phyloP scores from a whole-genome alignment of 495 filamentous ascomycete species.

The Xylaria flabelliformis region DNA sequence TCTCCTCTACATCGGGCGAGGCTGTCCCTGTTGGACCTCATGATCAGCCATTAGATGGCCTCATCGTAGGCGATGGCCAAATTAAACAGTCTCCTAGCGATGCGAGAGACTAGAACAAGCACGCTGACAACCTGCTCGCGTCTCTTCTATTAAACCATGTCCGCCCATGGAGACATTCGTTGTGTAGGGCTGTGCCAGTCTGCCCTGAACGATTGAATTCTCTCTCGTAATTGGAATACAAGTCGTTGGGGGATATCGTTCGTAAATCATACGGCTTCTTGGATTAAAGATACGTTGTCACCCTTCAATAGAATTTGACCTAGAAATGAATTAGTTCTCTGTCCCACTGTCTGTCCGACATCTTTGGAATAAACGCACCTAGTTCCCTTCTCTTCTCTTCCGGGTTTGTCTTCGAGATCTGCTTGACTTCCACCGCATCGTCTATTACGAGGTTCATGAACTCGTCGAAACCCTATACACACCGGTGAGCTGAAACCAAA shows the following conservation, averaged over 20 bases:
- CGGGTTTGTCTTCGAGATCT: slow-evolving; percentile 75
- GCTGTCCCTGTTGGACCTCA: slow-evolving; percentile 67
- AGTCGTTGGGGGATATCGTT: not conserved
- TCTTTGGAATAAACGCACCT: slow-evolving; percentile 62
- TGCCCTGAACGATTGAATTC: not conserved
- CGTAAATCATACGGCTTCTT: slow-evolving; percentile 50
- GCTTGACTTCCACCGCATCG: slow-evolving; percentile 91
- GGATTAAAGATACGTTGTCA: slow-evolving; percentile 95
- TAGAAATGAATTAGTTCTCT: slow-evolving; percentile 44
- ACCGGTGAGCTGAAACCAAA: not conserved
- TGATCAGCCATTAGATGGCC: slow-evolving; percentile 55
- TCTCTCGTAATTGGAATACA: not conserved
- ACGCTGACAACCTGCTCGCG: slow-evolving; percentile 17
- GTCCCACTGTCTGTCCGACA: not conserved
- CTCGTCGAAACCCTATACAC: slow-evolving; percentile 85
- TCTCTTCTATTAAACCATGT: not conserved
- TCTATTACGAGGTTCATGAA: slow-evolving; percentile 99
- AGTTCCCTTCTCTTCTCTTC: slow-evolving; percentile 79
- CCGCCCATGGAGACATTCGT: not conserved
- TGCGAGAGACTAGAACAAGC: slow-evolving; percentile 34
- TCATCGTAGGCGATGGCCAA: slow-evolving; percentile 55
- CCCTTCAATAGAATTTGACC: slow-evolving; percentile 97
- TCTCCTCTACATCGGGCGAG: slow-evolving; percentile 57
- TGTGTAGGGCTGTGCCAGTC: not conserved
- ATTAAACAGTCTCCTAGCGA: slow-evolving; percentile 44